Conservation (phyloP, 768 basidiomycete genomes). For the Xanthoconium stramineum region DNA sequence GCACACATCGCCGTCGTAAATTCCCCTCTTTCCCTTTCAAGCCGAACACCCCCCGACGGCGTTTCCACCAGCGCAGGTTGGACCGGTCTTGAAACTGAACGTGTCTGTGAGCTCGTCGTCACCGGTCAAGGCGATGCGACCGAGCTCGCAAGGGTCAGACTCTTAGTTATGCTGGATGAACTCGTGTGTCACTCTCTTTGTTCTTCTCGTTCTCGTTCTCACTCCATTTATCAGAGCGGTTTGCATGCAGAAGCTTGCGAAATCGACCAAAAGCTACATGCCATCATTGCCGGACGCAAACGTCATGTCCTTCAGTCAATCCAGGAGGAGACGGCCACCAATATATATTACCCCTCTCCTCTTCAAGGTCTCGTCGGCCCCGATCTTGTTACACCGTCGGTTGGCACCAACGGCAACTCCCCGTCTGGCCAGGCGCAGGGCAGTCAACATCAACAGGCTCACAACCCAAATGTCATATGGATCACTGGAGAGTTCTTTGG, state of each 20-base stretch:
- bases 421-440: conserved; percentile 24
- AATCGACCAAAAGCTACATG: conserved; percentile 92
- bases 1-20: conserved; percentile 95
- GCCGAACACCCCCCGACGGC: conserved; percentile 72
- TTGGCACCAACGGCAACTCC: conserved; percentile 34
- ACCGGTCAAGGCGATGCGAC: conserved; percentile 88
- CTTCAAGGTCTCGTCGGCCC: conserved; percentile 81
- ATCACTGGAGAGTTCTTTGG: conserved; percentile 98
- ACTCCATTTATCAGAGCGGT: conserved; percentile 58
- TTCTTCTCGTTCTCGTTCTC: background rate
- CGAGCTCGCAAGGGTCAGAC: conserved; percentile 83
- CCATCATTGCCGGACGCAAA: conserved; percentile 88
- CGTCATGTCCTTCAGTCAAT: conserved; percentile 84
- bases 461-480: conserved; percentile 80
- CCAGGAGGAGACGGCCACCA: conserved; percentile 95
- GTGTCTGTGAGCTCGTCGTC: conserved; percentile 89
- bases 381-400: conserved; percentile 44
- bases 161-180: conserved; percentile 94
- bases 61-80: conserved; percentile 76
- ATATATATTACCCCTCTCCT: conserved; percentile 92
- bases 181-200: conserved; percentile 54
- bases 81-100: conserved; percentile 90
- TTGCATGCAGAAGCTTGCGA: conserved; percentile 89
- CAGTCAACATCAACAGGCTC: conserved; percentile 34
- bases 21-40: conserved; percentile 70